A percentile compares a stretch with the other conserved stretches of the same genome.
phyloP scores from a whole-genome alignment of 352 stramenopile genomes.

The Globisporangium canariense region DNA sequence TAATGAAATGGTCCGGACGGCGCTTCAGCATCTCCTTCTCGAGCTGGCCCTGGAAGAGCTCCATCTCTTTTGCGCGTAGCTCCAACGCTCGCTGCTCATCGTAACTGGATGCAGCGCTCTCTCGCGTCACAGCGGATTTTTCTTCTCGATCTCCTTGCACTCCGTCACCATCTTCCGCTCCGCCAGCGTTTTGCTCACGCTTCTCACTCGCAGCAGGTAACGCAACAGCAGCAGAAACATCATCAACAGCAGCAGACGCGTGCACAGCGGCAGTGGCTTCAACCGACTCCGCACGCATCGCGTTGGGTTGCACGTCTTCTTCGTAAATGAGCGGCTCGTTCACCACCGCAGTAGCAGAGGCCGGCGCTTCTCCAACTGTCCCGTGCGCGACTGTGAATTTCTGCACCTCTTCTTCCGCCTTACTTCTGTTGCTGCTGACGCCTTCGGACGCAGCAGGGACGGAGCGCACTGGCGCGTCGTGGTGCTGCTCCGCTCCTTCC shows the following conservation, averaged over 20 bases:
- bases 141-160: background rate
- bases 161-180: too few species aligned
- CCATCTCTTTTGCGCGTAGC: constrained; percentile 11
- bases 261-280: background rate
- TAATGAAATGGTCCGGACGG: constrained; percentile 66
- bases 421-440: background rate
- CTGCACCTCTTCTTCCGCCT: background rate
- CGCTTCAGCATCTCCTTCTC: constrained; percentile 64
- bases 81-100: background rate
- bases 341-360: background rate
- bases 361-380: background rate
- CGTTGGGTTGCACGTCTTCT: background rate
- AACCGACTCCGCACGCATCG: background rate
- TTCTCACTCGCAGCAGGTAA: background rate
- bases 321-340: background rate
- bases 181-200: background rate
- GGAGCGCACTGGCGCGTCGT: background rate
- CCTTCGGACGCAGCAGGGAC: background rate
- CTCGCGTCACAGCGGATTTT: background rate
- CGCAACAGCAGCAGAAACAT: background rate
- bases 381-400: background rate
- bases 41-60: constrained; percentile 36
- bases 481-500: background rate
- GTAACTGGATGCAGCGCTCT: background rate
- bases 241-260: background rate